Evolutionary conservation across 805 yeast genomes (phyloP).

Genomic region (Tetrapisispora namnaoensis): DNA sequence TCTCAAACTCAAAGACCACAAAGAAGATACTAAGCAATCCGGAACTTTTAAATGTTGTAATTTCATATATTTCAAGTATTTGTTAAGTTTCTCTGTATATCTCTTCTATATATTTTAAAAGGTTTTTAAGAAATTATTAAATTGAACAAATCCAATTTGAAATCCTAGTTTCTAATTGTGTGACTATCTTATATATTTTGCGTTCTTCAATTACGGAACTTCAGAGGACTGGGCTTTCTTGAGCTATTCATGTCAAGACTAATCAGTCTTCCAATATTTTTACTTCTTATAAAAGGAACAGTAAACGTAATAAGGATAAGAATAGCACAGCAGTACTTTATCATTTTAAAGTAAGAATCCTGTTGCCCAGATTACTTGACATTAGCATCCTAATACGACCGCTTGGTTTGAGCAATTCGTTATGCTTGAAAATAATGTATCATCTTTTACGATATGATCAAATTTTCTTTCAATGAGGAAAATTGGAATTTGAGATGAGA

Average conservation of each 20-base stretch:
- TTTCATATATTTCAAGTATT: neutral
- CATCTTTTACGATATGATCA: neutral
- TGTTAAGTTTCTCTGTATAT: neutral
- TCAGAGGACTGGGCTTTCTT: too few species aligned
- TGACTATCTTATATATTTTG: too few species aligned
- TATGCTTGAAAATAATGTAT: neutral
- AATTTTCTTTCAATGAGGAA: neutral
- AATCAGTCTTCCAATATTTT: too few species aligned
- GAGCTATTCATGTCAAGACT: too few species aligned
- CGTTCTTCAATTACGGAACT: too few species aligned
- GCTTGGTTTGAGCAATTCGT: too few species aligned
- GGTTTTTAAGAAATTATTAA: constrained; percentile 2
- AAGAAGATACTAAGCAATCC: constrained; percentile 33
- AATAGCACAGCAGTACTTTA: too few species aligned
- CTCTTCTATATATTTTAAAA: constrained; percentile 3
- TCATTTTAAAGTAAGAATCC: too few species aligned
- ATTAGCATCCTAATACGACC: too few species aligned
- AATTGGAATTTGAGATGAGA: constrained; percentile 1
- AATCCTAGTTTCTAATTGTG: neutral
- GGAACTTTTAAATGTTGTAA: neutral
- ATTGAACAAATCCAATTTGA: neutral
- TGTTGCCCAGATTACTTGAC: too few species aligned
- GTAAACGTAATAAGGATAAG: too few species aligned
- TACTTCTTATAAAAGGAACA: too few species aligned
- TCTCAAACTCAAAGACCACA: constrained; percentile 67